Conservation (phyloP, 768 basidiomycete species). For the Boletales sp. region DNA sequence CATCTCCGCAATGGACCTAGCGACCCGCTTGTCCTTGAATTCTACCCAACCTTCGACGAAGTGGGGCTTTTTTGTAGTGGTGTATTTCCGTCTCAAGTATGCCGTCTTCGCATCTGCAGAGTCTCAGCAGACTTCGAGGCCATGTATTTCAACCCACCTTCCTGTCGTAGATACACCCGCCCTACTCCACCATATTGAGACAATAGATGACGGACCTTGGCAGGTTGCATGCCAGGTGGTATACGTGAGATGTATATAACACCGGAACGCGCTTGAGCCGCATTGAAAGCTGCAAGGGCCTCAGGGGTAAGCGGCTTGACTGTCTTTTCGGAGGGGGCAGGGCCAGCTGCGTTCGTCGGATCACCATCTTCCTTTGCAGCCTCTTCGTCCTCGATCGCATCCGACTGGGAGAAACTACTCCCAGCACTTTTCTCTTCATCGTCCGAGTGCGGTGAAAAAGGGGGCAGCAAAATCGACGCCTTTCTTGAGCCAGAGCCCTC, state of each 20-base stretch:
- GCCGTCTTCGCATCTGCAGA: slow-evolving; percentile 77
- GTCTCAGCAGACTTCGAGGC: background rate
- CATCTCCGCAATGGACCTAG: slow-evolving; percentile 88
- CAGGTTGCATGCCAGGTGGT: slow-evolving; percentile 96
- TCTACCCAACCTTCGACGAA: slow-evolving; percentile 99
- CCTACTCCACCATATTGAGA: slow-evolving; percentile 86
- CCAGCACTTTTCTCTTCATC: background rate
- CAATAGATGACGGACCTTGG: slow-evolving; percentile 94
- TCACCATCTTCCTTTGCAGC: slow-evolving; percentile 22
- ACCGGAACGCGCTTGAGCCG: slow-evolving; percentile 72
- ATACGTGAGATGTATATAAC: slow-evolving; percentile 94
- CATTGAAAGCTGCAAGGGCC: slow-evolving; percentile 71
- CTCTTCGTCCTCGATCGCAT: slow-evolving; percentile 16
- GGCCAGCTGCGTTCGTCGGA: slow-evolving; percentile 59
- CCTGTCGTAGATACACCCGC: slow-evolving; percentile 88
- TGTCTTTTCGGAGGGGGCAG: slow-evolving; percentile 37
- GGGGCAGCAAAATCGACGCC: background rate
- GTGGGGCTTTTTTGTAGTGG: slow-evolving; percentile 79
- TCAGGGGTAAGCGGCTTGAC: slow-evolving; percentile 75
- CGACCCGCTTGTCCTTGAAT: slow-evolving; percentile 91
- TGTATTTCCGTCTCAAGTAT: slow-evolving; percentile 77
- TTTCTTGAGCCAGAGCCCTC: background rate
- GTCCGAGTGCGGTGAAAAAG: background rate
- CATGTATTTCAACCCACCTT: slow-evolving; percentile 48
- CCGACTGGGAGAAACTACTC: background rate